phyloP scores from a whole-genome alignment of 2,329 filamentous ascomycete species.

The Claviceps sorghi region DNA sequence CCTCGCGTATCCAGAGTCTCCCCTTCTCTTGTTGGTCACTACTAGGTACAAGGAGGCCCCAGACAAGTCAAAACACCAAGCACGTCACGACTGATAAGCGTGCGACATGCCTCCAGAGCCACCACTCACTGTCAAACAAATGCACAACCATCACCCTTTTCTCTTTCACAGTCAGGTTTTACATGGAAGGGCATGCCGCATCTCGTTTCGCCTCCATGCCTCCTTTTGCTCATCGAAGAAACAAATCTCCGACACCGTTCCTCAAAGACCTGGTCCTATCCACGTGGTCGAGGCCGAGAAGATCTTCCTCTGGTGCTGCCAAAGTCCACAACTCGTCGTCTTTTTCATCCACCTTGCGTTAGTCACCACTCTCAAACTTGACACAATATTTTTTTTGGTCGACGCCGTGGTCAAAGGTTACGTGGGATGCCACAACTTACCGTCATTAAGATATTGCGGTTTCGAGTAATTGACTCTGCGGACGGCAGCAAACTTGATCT shows the following conservation, averaged over 20 bases:
- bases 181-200: not conserved
- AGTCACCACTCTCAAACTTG: not conserved
- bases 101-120: slow-evolving; percentile 4
- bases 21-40: slow-evolving; percentile 5
- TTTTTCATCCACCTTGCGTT: slow-evolving; percentile 14
- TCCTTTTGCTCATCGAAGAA: slow-evolving; percentile 29
- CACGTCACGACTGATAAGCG: not conserved
- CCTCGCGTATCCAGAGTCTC: slow-evolving; percentile 7
- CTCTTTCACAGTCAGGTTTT: not conserved
- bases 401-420: no score
- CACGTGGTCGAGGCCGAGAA: slow-evolving; percentile 50
- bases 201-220: not conserved
- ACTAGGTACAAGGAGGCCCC: not conserved
- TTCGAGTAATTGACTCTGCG: slow-evolving; percentile 58
- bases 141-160: not conserved
- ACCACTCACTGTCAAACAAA: not conserved
- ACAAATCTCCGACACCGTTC: slow-evolving; percentile 49
- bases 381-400: no score
- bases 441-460: slow-evolving; percentile 73
- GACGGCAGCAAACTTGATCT: slow-evolving; percentile 88
- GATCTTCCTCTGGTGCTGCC: slow-evolving; percentile 40
- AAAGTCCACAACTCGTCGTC: slow-evolving; percentile 45
- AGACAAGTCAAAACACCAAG: not conserved
- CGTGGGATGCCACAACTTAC: slow-evolving; percentile 35
- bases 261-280: slow-evolving; percentile 44